phyloP scores from a whole-genome alignment of 306 rosid genomes.

The Casuarina glauca region DNA sequence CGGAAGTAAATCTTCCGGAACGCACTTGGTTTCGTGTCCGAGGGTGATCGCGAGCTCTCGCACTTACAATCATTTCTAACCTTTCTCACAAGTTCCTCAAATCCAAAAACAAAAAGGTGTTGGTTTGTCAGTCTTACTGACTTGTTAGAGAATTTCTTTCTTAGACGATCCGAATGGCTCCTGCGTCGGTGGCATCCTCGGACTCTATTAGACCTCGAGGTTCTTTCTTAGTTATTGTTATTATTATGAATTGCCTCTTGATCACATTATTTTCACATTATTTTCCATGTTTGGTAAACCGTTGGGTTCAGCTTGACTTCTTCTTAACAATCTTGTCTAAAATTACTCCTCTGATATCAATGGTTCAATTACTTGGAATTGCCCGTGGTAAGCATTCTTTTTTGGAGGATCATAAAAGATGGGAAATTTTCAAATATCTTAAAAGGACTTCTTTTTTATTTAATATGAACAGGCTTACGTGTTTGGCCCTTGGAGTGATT shows the following conservation, averaged over 20 bases:
- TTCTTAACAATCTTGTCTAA: not conserved
- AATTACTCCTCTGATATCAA: not conserved
- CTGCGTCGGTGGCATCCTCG: constrained; percentile 28
- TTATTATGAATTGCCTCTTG: constrained; percentile 3
- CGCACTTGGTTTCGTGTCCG: too few species aligned
- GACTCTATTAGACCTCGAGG: constrained; percentile 66
- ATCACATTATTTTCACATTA: not conserved
- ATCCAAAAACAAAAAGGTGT: not conserved
- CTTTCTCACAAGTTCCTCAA: not conserved
- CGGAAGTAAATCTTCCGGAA: not conserved
- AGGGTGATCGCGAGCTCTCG: not conserved
- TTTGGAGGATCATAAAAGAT: not conserved
- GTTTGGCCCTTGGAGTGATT: not conserved
- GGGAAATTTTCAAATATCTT: not conserved
- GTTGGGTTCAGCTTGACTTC: not conserved
- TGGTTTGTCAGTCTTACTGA: not conserved
- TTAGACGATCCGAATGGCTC: constrained; percentile 51
- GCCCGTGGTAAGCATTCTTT: too few species aligned
- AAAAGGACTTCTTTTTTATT: not conserved
- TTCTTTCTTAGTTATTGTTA: constrained; percentile 7
- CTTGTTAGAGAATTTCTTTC: not conserved
- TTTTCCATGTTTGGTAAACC: not conserved
- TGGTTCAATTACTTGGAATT: constrained; percentile 1
- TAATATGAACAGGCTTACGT: not conserved
- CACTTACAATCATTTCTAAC: not conserved